Percentiles rank a stretch among this genome's conserved stretches.
These are phyloP conservation scores for Ophiostoma quercus DNA, from an alignment of 2,329 filamentous ascomycete species.

Conservation along the genomic window DNA sequence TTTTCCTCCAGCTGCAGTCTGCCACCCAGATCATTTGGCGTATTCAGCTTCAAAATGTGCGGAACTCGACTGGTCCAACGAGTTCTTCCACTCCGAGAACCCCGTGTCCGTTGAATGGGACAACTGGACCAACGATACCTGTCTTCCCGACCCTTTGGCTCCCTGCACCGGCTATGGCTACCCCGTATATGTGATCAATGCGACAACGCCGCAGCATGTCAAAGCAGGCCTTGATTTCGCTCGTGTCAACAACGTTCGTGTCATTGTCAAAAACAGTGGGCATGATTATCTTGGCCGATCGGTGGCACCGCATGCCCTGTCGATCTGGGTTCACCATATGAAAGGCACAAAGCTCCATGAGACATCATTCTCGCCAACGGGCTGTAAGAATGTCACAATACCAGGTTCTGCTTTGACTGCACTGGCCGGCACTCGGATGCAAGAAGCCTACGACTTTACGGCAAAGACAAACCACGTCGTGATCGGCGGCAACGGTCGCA, in stretches of 20 bases:
- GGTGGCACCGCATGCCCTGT: conserved; percentile 1
- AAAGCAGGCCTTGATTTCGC: neutral
- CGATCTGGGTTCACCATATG: neutral
- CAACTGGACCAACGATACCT: neutral
- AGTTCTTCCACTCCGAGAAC: neutral
- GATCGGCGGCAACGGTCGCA: neutral
- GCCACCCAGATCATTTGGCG: neutral
- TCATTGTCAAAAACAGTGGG: neutral
- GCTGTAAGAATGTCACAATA: neutral
- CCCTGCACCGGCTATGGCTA: neutral
- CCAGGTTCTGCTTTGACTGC: neutral
- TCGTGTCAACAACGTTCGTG: neutral
- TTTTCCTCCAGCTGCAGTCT: neutral
- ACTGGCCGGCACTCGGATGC: neutral
- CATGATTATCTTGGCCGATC: neutral
- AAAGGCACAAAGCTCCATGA: neutral
- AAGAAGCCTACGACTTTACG: neutral
- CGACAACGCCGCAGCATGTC: neutral
- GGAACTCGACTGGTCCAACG: neutral
- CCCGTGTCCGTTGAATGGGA: neutral
- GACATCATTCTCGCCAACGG: neutral
- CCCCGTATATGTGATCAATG: neutral
- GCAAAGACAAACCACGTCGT: neutral
- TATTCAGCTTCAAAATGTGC: neutral
- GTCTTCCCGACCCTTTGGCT: neutral